These are phyloP conservation scores for Macaranga tanarius DNA, from an alignment of 441 rosid species.

Conservation along the genomic window DNA sequence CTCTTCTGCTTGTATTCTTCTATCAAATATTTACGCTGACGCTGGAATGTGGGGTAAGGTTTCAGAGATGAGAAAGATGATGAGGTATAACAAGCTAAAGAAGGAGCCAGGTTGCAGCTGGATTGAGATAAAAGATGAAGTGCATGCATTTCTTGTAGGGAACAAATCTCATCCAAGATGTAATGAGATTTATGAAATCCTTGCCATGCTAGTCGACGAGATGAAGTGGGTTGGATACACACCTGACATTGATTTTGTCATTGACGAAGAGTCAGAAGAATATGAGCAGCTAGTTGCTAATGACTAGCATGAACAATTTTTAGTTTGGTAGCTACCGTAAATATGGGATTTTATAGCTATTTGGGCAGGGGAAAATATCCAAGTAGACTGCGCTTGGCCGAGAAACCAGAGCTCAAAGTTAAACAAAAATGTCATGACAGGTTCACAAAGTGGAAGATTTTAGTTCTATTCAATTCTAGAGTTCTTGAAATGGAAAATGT, in stretches of 20 bases:
- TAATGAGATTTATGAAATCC: conserved; percentile 55
- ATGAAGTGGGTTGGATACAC: conserved; percentile 41
- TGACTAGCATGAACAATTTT: not conserved
- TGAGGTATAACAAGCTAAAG: conserved; percentile 60
- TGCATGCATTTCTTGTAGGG: conserved; percentile 65
- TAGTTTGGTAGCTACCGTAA: not conserved
- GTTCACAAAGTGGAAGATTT: not conserved
- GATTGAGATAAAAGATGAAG: conserved; percentile 76
- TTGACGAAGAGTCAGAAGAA: conserved; percentile 32
- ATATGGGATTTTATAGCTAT: not conserved
- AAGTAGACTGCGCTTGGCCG: not conserved
- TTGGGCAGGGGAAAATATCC: not conserved
- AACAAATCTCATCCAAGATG: conserved; percentile 68
- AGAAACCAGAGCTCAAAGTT: not conserved
- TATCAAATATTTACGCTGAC: conserved; percentile 75
- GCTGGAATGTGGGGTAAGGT: conserved; percentile 82
- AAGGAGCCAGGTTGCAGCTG: conserved; percentile 97
- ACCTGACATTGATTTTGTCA: conserved; percentile 23
- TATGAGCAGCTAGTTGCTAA: conserved; percentile 9
- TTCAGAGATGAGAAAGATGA: conserved; percentile 53
- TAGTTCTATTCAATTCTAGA: not conserved
- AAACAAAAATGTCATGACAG: not conserved
- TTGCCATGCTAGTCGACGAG: conserved; percentile 48
- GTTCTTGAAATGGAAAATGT: no score
- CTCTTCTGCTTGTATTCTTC: conserved; percentile 68